Conservation (phyloP, 495 filamentous ascomycete species). For the Letharia lupina region DNA sequence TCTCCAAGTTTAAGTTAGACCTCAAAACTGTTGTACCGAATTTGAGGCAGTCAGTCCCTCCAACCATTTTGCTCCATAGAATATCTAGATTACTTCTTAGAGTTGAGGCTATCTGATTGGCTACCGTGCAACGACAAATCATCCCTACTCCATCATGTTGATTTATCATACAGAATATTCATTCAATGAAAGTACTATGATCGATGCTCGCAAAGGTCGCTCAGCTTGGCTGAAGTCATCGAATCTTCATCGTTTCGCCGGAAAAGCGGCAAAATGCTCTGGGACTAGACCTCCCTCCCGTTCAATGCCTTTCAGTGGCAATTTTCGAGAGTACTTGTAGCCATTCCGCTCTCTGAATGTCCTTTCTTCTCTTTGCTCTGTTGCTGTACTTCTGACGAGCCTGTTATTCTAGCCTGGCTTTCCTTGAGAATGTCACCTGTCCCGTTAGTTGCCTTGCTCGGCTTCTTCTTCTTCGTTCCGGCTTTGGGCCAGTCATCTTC, state of each 20-base stretch:
- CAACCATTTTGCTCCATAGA: too few species aligned
- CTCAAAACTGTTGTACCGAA: background rate
- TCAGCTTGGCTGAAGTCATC: constrained; percentile 3
- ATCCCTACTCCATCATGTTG: background rate
- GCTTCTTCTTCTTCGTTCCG: background rate
- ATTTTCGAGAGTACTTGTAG: background rate
- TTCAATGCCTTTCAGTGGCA: background rate
- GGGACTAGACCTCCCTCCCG: background rate
- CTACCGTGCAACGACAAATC: background rate
- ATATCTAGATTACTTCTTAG: too few species aligned
- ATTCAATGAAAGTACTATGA: too few species aligned
- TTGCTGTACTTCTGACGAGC: background rate
- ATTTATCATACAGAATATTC: too few species aligned
- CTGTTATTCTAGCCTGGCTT: background rate
- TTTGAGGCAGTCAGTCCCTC: background rate
- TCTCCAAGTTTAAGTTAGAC: background rate
- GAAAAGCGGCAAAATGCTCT: constrained; percentile 7
- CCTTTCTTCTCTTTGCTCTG: background rate
- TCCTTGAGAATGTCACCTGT: constrained; percentile 6
- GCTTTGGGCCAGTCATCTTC: constrained; percentile 18
- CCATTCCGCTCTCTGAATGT: background rate
- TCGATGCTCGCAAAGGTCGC: background rate
- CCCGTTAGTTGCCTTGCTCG: constrained; percentile 6
- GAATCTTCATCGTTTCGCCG: background rate
- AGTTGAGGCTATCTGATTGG: background rate